Evolutionary conservation across 2,329 filamentous ascomycete species (phyloP).

Genomic region (Penicillium verrucosum): DNA sequence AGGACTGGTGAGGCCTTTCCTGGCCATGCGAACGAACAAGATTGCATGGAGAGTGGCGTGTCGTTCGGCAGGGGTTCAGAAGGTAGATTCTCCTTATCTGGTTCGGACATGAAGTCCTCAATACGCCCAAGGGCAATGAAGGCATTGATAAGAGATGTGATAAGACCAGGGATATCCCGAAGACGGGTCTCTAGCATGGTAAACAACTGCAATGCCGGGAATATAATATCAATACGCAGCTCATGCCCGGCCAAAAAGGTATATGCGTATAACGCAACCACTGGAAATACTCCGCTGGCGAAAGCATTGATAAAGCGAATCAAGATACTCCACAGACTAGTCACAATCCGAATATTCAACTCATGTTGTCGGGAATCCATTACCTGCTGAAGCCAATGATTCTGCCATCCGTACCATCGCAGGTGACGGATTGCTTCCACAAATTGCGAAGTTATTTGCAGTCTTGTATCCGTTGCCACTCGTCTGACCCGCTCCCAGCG

Average conservation of each 20-base stretch:
- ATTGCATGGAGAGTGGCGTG: conserved; percentile 45
- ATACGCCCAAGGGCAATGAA: conserved; percentile 79
- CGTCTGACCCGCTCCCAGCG: conserved; percentile 69
- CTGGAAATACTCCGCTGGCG: conserved; percentile 71
- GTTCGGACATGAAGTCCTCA: conserved; percentile 81
- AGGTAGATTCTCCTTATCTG: conserved; percentile 69
- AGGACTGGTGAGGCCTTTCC: conserved; percentile 59
- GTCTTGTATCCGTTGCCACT: conserved; percentile 68
- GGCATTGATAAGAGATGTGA: conserved; percentile 75
- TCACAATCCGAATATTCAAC: conserved; percentile 62
- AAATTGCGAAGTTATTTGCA: conserved; percentile 80
- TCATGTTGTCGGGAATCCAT: conserved; percentile 67
- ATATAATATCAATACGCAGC: conserved; percentile 76
- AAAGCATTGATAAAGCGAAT: conserved; percentile 69
- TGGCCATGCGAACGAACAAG: conserved; percentile 77
- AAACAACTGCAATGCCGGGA: conserved; percentile 81
- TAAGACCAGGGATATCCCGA: conserved; percentile 69
- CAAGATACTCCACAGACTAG: conserved; percentile 59
- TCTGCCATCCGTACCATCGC: conserved; percentile 80
- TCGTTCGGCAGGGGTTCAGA: conserved; percentile 28
- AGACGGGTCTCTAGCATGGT: conserved; percentile 69
- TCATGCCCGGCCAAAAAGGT: conserved; percentile 66
- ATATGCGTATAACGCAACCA: conserved; percentile 77
- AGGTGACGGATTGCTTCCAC: conserved; percentile 80
- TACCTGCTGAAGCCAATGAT: conserved; percentile 67